Evolutionary conservation across 2,329 filamentous ascomycete species (phyloP).

Genomic region (Alternaria metachromatica): DNA sequence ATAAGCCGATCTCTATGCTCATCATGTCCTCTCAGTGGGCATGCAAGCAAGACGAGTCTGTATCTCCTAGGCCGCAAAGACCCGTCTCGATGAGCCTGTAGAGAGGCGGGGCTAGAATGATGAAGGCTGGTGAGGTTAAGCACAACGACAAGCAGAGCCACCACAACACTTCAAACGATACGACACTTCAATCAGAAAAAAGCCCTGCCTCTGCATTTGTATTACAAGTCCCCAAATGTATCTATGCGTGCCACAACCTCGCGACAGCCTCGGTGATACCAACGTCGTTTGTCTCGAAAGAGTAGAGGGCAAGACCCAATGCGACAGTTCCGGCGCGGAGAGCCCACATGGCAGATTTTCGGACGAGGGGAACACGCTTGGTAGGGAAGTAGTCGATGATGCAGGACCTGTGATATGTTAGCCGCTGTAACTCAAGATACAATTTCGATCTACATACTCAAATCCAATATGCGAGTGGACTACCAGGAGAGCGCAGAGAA

Average conservation of each 20-base stretch:
- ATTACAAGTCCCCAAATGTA: background rate
- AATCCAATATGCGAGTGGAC: slow-evolving; percentile 97
- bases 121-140: background rate
- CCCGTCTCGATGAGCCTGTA: background rate
- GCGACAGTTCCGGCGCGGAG: slow-evolving; percentile 80
- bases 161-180: background rate
- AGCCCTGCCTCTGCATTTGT: slow-evolving; percentile 1
- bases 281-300: slow-evolving; percentile 99
- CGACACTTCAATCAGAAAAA: background rate
- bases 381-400: slow-evolving; percentile 91
- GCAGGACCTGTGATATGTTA: slow-evolving; percentile 60
- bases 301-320: slow-evolving; percentile 88
- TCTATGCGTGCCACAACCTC: slow-evolving; percentile 83
- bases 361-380: slow-evolving; percentile 70
- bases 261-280: slow-evolving; percentile 89
- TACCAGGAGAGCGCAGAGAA: slow-evolving; percentile 81
- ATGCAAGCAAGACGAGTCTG: background rate
- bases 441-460: slow-evolving; percentile 62
- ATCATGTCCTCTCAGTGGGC: background rate
- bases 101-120: background rate
- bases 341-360: slow-evolving; percentile 74
- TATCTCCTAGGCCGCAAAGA: background rate
- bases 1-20: background rate
- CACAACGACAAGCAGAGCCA: background rate
- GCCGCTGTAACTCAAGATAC: background rate